Base-by-base conservation (phyloP, 148 eudicot genomes). In the Cornus kousa region DNA sequence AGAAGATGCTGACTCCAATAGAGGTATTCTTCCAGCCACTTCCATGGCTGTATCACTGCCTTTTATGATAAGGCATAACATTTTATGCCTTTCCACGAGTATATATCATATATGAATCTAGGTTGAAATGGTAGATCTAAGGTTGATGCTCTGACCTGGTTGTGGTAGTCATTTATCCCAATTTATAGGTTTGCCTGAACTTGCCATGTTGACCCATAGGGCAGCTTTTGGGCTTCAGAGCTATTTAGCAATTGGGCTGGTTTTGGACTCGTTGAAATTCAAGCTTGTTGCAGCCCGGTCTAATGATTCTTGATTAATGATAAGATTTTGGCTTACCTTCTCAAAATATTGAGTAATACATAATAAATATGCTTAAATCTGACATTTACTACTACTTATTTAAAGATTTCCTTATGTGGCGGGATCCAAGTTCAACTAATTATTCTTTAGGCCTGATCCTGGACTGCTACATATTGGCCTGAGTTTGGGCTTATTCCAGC, bases 1-100 rank as follows among this genome's bases (percentile, higher is more conserved):
- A 95, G 85, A 95, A 95, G 91, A 89, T 89, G 91, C 78, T 87
- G 74, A 95, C 99, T 55, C 86, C 99, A 68, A 89, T 95, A 70
- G 99, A 95, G 99, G 99, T 95, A 88, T 53, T 24, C 65, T 16
- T 60, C 9, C 37, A 28, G 33, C 20, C 66, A 11, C 43, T 31
- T 31, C 20, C 19, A 28, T 68, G 53, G 43, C 39, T 2, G 32
- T 17, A 20, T 48, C 37, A 35, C 37, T 35, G 37, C 37, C 37
- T 67, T 40, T 28, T 46, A 17, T 12, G 28, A 46, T 9, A 17
- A 48, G 43, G 43, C 23, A 14, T 35, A 35, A 28, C 40, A 28
- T 31, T 31, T 7, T 16, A 62, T 10, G 23, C 57, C 0, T 75
- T 64, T 10, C 40, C 2, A 23, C 16, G 37, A 10, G 7, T 23